A percentile compares a stretch with the other conserved stretches of the same genome.
Evolutionary conservation across 176 grass and related monocot genomes (phyloP).

Genomic region (Oryza meyeriana): DNA sequence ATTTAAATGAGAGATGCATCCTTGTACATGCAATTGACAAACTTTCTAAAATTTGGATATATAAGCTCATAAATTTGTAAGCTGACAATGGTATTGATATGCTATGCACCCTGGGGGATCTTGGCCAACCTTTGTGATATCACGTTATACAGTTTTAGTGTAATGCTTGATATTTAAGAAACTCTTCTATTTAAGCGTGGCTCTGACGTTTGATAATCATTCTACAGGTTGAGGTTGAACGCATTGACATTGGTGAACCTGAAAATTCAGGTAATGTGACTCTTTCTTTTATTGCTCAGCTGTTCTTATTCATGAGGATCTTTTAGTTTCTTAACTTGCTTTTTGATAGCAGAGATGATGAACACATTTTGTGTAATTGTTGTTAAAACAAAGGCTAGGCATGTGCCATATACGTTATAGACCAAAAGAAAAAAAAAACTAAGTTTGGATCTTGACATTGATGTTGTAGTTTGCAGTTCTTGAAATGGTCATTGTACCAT

Average conservation of each 20-base stretch:
- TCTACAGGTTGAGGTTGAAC: slow-evolving; percentile 81
- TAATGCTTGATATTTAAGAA: slow-evolving; percentile 4
- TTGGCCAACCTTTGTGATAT: background rate
- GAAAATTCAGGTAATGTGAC: slow-evolving; percentile 59
- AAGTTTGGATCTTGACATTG: background rate
- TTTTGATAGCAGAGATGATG: background rate
- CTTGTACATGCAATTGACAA: background rate
- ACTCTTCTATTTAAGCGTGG: background rate
- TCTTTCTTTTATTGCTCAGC: background rate
- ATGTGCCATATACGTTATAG: background rate
- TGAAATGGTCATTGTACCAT: background rate
- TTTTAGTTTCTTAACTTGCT: slow-evolving; percentile 4
- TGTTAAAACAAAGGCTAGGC: background rate
- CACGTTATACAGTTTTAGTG: slow-evolving; percentile 15
- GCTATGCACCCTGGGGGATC: background rate
- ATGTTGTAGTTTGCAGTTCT: background rate
- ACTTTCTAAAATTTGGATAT: background rate
- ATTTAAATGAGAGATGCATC: background rate
- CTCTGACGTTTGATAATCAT: slow-evolving; percentile 22
- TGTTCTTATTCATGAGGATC: slow-evolving; percentile 1
- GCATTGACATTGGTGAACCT: slow-evolving; percentile 87
- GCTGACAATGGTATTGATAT: background rate
- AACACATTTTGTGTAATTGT: background rate
- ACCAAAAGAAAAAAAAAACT: background rate
- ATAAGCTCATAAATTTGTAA: slow-evolving; percentile 1